phyloP scores from a whole-genome alignment of 176 grass and related monocot species.

The Cenchrus americanus region DNA sequence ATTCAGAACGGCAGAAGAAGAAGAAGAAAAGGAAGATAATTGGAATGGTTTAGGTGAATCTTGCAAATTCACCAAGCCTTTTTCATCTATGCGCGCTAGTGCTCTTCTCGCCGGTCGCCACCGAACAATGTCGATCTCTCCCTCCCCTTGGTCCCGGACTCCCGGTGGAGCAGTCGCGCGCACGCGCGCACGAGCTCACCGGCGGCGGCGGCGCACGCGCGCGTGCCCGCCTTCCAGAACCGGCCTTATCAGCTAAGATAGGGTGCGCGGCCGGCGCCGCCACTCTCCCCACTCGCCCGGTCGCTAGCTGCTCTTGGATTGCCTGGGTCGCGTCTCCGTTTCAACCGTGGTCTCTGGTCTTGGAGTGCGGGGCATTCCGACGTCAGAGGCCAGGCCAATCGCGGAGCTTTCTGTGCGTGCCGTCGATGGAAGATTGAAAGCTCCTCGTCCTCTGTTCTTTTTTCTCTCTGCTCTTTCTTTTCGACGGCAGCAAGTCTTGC shows the following conservation, averaged over 20 bases:
- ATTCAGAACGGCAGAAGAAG: too few species aligned
- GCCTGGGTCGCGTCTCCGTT: neutral
- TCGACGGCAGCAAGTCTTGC: neutral
- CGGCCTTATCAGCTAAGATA: neutral
- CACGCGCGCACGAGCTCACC: neutral
- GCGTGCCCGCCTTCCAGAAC: neutral
- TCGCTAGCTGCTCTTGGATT: neutral
- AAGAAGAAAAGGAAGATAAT: neutral
- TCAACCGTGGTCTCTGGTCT: conserved; percentile 7
- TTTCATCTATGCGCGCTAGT: neutral
- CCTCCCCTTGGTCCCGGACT: neutral
- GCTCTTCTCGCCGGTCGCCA: neutral
- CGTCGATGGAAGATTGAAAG: neutral
- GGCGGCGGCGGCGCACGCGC: neutral
- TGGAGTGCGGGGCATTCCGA: conserved; percentile 19
- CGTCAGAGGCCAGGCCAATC: neutral
- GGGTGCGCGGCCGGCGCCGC: neutral
- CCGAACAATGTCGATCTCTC: neutral
- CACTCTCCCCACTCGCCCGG: too few species aligned
- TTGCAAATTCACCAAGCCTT: neutral
- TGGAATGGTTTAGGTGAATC: neutral
- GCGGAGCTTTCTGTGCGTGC: neutral
- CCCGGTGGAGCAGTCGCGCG: neutral
- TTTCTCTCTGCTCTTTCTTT: neutral
- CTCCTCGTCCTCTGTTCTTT: neutral